Evolutionary conservation across 345 rosid genomes (phyloP).

Genomic region (Erysimum cheiranthoides): DNA sequence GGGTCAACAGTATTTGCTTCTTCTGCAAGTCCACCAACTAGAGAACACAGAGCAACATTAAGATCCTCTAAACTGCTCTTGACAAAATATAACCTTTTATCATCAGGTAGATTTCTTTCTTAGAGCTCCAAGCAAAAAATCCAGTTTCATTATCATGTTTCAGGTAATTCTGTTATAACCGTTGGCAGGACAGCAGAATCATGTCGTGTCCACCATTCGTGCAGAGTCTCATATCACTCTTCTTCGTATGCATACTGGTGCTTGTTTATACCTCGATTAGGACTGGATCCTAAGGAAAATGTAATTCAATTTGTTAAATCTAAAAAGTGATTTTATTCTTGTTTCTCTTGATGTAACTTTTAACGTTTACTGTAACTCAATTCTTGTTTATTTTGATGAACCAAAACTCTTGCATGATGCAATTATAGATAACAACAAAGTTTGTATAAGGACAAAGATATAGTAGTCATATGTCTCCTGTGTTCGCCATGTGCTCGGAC

Average conservation of each 20-base stretch:
- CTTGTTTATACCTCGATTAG: slow-evolving; percentile 31
- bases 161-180: slow-evolving; percentile 5
- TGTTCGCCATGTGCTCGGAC: too few species aligned
- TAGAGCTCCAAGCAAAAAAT: slow-evolving; percentile 1
- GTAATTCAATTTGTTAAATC: slow-evolving; percentile 1
- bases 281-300: slow-evolving; percentile 16
- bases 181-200: not conserved
- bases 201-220: not conserved
- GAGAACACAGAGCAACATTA: slow-evolving; percentile 64
- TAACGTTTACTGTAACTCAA: not conserved
- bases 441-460: too few species aligned
- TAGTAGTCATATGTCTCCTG: not conserved
- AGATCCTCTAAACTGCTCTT: slow-evolving; percentile 53
- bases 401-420: not conserved
- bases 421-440: not conserved
- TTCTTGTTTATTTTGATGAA: slow-evolving; percentile 17
- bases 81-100: slow-evolving; percentile 19
- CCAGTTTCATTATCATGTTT: not conserved
- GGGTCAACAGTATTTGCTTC: slow-evolving; percentile 73
- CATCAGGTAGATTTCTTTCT: slow-evolving; percentile 32
- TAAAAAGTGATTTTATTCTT: slow-evolving; percentile 16
- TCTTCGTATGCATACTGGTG: slow-evolving; percentile 5
- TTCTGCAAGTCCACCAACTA: slow-evolving; percentile 79
- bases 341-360: slow-evolving; percentile 32
- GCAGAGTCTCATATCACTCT: not conserved